Percentiles rank a stretch among this genome's conserved stretches.
Conservation (phyloP, 75 land plant genomes). For the Cupressus sempervirens region DNA sequence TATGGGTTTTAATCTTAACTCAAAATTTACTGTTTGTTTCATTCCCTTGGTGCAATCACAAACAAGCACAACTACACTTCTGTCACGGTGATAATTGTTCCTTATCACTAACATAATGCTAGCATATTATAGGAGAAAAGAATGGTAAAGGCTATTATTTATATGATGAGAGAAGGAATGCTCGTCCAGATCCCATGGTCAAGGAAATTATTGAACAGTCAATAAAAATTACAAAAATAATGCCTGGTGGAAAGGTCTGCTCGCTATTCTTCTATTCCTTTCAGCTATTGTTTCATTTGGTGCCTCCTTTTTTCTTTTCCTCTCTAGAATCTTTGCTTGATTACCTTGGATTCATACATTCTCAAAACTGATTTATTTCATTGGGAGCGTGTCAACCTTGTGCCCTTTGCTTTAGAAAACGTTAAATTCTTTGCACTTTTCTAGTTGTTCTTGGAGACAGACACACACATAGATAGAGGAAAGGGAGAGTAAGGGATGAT, state of each 20-base stretch:
- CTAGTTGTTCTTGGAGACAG: neutral
- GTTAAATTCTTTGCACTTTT: neutral
- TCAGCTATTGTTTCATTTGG: neutral
- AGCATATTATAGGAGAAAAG: conserved; percentile 49
- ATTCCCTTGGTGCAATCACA: neutral
- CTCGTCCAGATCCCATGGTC: conserved; percentile 74
- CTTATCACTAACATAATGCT: neutral
- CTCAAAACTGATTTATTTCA: neutral
- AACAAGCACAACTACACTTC: neutral
- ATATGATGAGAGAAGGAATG: conserved; percentile 82
- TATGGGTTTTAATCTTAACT: too few species aligned
- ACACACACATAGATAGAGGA: neutral
- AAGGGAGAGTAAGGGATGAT: neutral
- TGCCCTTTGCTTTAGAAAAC: neutral
- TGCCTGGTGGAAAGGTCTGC: conserved; percentile 86
- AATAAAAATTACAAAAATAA: conserved; percentile 48
- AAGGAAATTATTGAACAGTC: conserved; percentile 58
- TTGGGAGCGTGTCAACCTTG: neutral
- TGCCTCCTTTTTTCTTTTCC: neutral
- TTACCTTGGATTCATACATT: neutral
- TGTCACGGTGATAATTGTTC: neutral
- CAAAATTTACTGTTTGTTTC: neutral
- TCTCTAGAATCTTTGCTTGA: neutral
- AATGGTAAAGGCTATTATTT: conserved; percentile 87
- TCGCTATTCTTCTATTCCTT: neutral